Evolutionary conservation across 1,284 basidiomycete genomes (phyloP).

Genomic region (Naganishia sp.): DNA sequence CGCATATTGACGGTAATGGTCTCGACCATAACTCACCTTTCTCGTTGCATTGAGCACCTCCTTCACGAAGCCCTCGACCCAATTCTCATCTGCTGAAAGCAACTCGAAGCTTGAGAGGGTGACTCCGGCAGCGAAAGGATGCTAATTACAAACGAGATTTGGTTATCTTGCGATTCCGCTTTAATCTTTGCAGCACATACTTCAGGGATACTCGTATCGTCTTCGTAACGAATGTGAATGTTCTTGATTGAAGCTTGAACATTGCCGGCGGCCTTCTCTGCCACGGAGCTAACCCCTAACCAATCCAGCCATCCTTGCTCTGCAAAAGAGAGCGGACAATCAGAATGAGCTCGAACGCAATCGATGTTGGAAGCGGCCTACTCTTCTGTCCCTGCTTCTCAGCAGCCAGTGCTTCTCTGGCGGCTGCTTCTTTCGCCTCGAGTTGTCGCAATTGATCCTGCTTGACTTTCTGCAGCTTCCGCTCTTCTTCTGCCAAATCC

Average conservation of each 20-base stretch:
- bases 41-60: constrained; percentile 85
- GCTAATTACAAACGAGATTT: constrained; percentile 56
- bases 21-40: constrained; percentile 62
- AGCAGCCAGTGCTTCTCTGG: constrained; percentile 55
- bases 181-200: constrained; percentile 54
- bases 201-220: constrained; percentile 87
- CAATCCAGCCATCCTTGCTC: constrained; percentile 52
- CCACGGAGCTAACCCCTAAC: constrained; percentile 68
- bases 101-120: constrained; percentile 92
- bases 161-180: constrained; percentile 4
- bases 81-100: constrained; percentile 86
- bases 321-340: neutral
- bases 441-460: constrained; percentile 84
- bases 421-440: constrained; percentile 73
- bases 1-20: neutral
- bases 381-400: constrained; percentile 40
- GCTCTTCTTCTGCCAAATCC: constrained; percentile 82
- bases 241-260: constrained; percentile 93
- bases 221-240: constrained; percentile 95
- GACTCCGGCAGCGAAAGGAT: constrained; percentile 90
- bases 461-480: constrained; percentile 80
- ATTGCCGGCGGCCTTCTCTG: constrained; percentile 93
- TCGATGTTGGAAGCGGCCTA: constrained; percentile 39
- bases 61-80: constrained; percentile 94
- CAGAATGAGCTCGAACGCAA: neutral